Percentiles rank a stretch among this genome's conserved stretches.
phyloP scores from a whole-genome alignment of 164 flowering plant genomes.

The Magnolia kwangsiensis region DNA sequence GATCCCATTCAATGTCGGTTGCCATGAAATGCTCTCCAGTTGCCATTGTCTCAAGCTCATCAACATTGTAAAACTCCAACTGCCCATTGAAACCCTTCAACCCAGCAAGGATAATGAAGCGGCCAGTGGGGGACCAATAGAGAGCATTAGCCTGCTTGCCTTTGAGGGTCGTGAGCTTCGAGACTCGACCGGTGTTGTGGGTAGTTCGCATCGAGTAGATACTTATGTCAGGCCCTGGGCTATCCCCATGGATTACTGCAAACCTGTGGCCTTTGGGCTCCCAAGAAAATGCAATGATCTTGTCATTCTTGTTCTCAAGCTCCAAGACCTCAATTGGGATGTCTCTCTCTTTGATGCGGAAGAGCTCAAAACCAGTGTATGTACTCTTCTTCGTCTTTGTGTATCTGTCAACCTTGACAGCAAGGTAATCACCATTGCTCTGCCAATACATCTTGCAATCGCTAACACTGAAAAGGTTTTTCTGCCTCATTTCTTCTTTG shows the following conservation, averaged over 20 bases:
- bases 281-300: constrained; percentile 97
- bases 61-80: constrained; percentile 87
- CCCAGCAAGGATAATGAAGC: constrained; percentile 79
- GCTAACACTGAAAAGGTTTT: constrained; percentile 95
- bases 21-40: constrained; percentile 94
- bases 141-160: constrained; percentile 96
- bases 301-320: constrained; percentile 97
- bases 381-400: constrained; percentile 95
- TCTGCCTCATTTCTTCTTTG: constrained; percentile 87
- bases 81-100: constrained; percentile 88
- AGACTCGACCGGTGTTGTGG: constrained; percentile 58
- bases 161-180: constrained; percentile 82
- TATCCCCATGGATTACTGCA: constrained; percentile 92
- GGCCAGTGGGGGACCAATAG: constrained; percentile 94
- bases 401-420: constrained; percentile 90
- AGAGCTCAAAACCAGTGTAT: constrained; percentile 92
- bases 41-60: constrained; percentile 97
- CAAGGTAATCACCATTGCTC: constrained; percentile 96
- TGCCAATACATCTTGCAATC: constrained; percentile 99
- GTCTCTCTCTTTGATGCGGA: constrained; percentile 86
- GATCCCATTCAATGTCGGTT: constrained; percentile 97
- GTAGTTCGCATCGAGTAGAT: constrained; percentile 62
- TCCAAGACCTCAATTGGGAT: constrained; percentile 97
- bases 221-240: constrained; percentile 80
- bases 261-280: constrained; percentile 98